Conservation (phyloP, 768 basidiomycete genomes). For the Lactarius indigo region DNA sequence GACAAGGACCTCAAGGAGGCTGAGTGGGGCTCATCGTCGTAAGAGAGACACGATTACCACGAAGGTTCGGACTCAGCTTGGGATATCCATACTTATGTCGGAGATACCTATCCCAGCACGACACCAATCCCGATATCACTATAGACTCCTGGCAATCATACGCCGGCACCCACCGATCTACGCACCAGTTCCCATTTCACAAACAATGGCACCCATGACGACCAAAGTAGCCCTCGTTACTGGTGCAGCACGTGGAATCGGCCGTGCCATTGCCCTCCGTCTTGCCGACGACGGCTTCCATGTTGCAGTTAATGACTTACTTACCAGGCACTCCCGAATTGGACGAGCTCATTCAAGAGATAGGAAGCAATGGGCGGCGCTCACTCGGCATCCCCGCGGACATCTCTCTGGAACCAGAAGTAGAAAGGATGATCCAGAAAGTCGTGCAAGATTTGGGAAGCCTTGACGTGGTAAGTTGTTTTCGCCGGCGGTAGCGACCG, state of each 20-base stretch:
- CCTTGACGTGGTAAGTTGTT: slow-evolving; percentile 19
- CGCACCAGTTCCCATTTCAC: not conserved
- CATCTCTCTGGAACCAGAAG: slow-evolving; percentile 12
- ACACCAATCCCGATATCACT: too few species aligned
- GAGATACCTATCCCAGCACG: too few species aligned
- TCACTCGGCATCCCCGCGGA: slow-evolving; percentile 7
- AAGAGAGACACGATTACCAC: too few species aligned
- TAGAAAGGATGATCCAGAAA: slow-evolving; percentile 6
- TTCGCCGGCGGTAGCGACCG: not conserved
- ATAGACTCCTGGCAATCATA: too few species aligned
- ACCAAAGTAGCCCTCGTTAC: slow-evolving; percentile 25
- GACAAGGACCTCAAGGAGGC: too few species aligned
- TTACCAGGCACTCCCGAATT: slow-evolving; percentile 9
- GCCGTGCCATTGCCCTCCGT: slow-evolving; percentile 25
- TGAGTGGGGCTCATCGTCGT: too few species aligned
- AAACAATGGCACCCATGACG: not conserved
- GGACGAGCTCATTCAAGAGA: not conserved
- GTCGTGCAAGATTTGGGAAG: slow-evolving; percentile 16
- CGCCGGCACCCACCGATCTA: too few species aligned
- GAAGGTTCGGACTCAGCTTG: too few species aligned
- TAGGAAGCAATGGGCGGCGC: slow-evolving; percentile 14
- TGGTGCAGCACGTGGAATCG: slow-evolving; percentile 26
- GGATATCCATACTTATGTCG: too few species aligned
- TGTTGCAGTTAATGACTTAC: slow-evolving; percentile 25
- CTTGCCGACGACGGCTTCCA: slow-evolving; percentile 26